Percentiles rank a stretch among this genome's conserved stretches.
These are phyloP conservation scores for Backusella luteola DNA, from an alignment of 192 early-diverging fungal genomes.

Conservation along the genomic window DNA sequence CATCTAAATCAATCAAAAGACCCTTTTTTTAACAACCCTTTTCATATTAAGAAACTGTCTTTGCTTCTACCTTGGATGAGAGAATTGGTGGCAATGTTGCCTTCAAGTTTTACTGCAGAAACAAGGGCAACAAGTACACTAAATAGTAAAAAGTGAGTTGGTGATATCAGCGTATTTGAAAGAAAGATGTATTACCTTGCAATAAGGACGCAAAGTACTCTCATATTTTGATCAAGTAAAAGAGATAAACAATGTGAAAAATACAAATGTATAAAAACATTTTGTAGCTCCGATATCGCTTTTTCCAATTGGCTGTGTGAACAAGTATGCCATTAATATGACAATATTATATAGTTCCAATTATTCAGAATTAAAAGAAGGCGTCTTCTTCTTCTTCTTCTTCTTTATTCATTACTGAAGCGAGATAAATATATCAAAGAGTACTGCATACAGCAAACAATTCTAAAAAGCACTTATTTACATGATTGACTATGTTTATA, in stretches of 20 bases:
- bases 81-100: constrained; percentile 1
- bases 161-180: background rate
- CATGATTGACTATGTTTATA: background rate
- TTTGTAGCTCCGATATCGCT: no score
- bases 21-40: no score
- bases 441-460: no score
- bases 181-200: background rate
- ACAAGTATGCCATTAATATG: no score
- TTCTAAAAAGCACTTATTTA: background rate
- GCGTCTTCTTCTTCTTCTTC: no score
- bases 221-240: background rate
- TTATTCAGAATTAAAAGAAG: no score
- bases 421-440: no score
- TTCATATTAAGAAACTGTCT: background rate
- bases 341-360: no score
- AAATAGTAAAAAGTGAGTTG: background rate
- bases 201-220: background rate
- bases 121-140: background rate
- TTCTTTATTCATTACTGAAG: no score
- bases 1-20: background rate
- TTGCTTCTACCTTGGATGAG: constrained; percentile 8
- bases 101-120: constrained; percentile 1
- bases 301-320: no score
- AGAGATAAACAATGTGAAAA: background rate
- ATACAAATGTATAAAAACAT: background rate